Conservation (phyloP, 805 yeast species). For the Komagataella pseudopastoris region DNA sequence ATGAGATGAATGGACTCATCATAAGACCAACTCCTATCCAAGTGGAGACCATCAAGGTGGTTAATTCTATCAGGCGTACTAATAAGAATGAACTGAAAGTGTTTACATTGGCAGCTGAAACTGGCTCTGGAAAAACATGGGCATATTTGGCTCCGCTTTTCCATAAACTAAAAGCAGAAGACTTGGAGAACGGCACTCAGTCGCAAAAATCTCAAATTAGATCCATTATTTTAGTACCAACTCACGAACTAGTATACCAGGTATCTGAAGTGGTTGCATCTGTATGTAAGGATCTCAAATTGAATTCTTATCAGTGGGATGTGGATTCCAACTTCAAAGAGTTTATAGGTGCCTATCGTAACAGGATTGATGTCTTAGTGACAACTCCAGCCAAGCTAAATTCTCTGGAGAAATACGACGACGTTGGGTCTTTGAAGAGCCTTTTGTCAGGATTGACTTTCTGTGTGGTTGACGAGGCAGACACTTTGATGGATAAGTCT, state of each 20-base stretch:
- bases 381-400: slow-evolving; percentile 73
- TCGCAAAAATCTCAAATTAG: slow-evolving; percentile 35
- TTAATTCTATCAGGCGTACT: slow-evolving; percentile 25
- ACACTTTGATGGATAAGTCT: slow-evolving; percentile 74
- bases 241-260: slow-evolving; percentile 79
- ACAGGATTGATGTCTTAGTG: slow-evolving; percentile 63
- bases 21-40: slow-evolving; percentile 73
- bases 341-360: slow-evolving; percentile 30
- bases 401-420: slow-evolving; percentile 17
- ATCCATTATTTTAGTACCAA: slow-evolving; percentile 74
- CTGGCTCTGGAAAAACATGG: slow-evolving; percentile 95
- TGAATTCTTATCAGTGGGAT: slow-evolving; percentile 48
- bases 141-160: slow-evolving; percentile 73
- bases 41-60: slow-evolving; percentile 52
- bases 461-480: slow-evolving; percentile 87
- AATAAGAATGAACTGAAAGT: slow-evolving; percentile 30
- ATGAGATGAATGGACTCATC: slow-evolving; percentile 20
- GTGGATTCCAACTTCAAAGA: slow-evolving; percentile 40
- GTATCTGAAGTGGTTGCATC: slow-evolving; percentile 34
- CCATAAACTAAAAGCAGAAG: slow-evolving; percentile 51
- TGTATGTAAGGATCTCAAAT: slow-evolving; percentile 19
- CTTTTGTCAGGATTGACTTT: slow-evolving; percentile 33
- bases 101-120: slow-evolving; percentile 85
- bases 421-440: slow-evolving; percentile 19
- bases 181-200: slow-evolving; percentile 25